Evolutionary conservation across 208 protist genomes (phyloP).

Genomic region (Wallacemonas sp.): DNA sequence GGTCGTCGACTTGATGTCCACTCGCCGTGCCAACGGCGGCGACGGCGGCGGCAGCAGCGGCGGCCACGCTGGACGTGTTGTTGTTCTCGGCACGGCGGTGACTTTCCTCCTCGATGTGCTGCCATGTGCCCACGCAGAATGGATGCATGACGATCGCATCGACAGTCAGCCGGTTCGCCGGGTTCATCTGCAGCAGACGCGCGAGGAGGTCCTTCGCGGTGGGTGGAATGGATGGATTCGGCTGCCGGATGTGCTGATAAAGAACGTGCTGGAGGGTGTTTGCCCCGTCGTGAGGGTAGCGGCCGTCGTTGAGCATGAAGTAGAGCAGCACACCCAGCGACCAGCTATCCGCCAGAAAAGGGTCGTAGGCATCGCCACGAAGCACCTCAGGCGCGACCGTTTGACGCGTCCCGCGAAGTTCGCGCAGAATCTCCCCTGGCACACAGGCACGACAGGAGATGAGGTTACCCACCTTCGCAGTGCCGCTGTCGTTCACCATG

Average conservation of each 20-base stretch:
- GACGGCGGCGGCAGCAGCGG: constrained; percentile 18
- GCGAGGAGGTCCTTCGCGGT: constrained; percentile 57
- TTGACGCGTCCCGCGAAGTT: constrained; percentile 75
- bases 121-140: constrained; percentile 31
- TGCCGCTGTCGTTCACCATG: constrained; percentile 59
- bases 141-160: constrained; percentile 63
- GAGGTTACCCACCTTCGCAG: constrained; percentile 73
- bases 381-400: constrained; percentile 87
- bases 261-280: constrained; percentile 86
- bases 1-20: not conserved
- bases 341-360: constrained; percentile 80
- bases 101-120: constrained; percentile 2
- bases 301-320: constrained; percentile 84
- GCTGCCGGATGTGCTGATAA: constrained; percentile 51
- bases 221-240: constrained; percentile 35
- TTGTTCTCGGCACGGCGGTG: not conserved
- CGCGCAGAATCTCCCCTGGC: constrained; percentile 39
- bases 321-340: constrained; percentile 81
- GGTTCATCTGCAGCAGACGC: constrained; percentile 51
- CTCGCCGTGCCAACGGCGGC: constrained; percentile 7
- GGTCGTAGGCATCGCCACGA: constrained; percentile 61
- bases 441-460: constrained; percentile 62
- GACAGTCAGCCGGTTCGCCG: constrained; percentile 57
- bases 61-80: not conserved
- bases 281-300: constrained; percentile 86